Percentiles rank a stretch among this genome's conserved stretches.
phyloP scores from a whole-genome alignment of 129 eudicot species.

The Flaveria bidentis region DNA sequence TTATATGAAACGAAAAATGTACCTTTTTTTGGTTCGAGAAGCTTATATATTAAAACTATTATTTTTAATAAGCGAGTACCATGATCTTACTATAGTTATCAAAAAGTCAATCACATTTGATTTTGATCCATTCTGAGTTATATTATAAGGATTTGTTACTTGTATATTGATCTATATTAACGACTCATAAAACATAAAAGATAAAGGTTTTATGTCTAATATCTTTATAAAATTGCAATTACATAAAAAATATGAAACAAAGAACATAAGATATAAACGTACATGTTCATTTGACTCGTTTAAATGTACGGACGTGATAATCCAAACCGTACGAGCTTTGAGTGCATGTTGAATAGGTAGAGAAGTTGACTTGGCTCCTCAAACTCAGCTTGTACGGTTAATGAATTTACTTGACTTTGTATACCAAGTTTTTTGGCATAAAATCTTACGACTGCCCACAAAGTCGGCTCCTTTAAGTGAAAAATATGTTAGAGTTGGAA shows the following conservation, averaged over 20 bases:
- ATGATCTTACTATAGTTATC: not conserved
- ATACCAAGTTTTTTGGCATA: conserved; percentile 5
- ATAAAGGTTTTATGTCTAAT: not conserved
- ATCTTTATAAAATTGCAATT: no score
- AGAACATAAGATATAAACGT: no score
- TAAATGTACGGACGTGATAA: not conserved
- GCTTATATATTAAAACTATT: not conserved
- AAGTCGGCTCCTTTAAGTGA: not conserved
- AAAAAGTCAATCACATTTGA: not conserved
- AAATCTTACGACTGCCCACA: not conserved
- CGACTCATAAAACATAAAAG: no score
- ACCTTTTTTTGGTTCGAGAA: not conserved
- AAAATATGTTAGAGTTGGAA: not conserved
- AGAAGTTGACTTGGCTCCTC: not conserved
- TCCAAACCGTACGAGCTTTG: not conserved
- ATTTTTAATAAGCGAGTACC: not conserved
- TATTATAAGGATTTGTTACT: not conserved
- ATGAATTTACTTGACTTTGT: not conserved
- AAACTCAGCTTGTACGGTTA: not conserved
- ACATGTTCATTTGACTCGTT: not conserved
- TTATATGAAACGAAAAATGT: not conserved
- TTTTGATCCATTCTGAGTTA: no score
- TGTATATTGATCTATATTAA: not conserved
- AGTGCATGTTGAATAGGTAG: not conserved
- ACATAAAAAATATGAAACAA: no score